Evolutionary conservation across 495 filamentous ascomycete genomes (phyloP), one percentile per base, ranked within the genome.

Genomic region (Xylaria intraflava): DNA sequence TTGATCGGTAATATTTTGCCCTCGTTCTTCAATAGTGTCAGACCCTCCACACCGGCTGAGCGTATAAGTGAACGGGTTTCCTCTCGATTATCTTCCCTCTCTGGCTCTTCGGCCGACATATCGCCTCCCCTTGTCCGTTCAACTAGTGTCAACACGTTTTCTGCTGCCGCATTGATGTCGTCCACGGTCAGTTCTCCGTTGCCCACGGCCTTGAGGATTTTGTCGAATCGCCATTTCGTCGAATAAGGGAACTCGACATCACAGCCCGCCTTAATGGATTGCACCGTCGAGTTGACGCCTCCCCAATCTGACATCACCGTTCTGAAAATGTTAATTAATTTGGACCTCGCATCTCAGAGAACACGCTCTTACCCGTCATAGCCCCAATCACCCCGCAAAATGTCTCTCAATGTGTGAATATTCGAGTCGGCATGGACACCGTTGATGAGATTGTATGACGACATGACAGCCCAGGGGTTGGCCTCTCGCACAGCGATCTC

Each of bases 381-480:
- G 2, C 72, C 72, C 87, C 86, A 90, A 63, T 94, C 88, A 36
- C 77, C 80, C 36, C 87, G 77, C 27, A 94, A 70, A n/a, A 90
- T 80, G 39, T 86, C 81, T 48, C 81, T 81, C 30, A 95, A 73
- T 1, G 85, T 79, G 51, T 83, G 76, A 40, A 76, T 70, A 47
- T 87, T 86, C 80, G 88, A 86, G 62, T 87, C 87, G 9, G 85
- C 82, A 66, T 94, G 88, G 9, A 74, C 71, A 0, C 89, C 88
- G 64, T 92, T 91, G 54, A 92, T 71, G n/a, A 84, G 72, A 59
- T 92, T 92, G 56, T 94, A 94, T n/a, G 85, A 83, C 0, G 81
- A 84, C 88, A 94, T 94, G 44, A 92, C 65, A 30, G 87, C 86
- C 71, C 86, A 84, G 4, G 87, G 84, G 38, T 83, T 81, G 36